Conservation (phyloP, 2,329 filamentous ascomycete genomes). For the Pseudogymnoascus sp. region DNA sequence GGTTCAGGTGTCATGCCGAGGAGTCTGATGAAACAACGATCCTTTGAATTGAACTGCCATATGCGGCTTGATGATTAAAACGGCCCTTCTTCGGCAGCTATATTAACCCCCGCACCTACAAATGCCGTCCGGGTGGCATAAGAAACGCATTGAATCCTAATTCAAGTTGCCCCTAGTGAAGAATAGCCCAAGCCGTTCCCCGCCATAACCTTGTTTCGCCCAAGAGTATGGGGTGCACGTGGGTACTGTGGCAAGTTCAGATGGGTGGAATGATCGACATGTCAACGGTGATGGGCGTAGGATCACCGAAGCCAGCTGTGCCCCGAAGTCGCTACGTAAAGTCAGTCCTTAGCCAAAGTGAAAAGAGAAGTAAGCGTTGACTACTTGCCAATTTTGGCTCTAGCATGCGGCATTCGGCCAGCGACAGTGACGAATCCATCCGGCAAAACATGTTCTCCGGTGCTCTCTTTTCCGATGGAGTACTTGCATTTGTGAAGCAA, state of each 20-base stretch:
- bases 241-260: neutral
- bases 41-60: neutral
- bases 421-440: neutral
- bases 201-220: neutral
- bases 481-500: neutral
- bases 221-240: slow-evolving; percentile 7
- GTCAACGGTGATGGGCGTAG: neutral
- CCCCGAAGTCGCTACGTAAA: neutral
- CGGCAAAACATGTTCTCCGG: neutral
- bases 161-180: slow-evolving; percentile 1
- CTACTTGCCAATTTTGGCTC: neutral
- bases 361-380: neutral
- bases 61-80: neutral
- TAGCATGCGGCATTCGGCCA: neutral
- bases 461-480: neutral
- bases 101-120: neutral
- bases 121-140: neutral
- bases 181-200: neutral
- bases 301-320: neutral
- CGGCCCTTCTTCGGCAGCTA: slow-evolving; percentile 8
- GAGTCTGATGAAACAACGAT: neutral
- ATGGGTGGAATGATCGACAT: neutral
- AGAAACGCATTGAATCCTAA: slow-evolving; percentile 1
- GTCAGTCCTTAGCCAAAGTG: neutral
- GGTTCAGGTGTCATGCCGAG: neutral